Conservation (phyloP, 129 eudicot species). For the Flaveria linearis region DNA sequence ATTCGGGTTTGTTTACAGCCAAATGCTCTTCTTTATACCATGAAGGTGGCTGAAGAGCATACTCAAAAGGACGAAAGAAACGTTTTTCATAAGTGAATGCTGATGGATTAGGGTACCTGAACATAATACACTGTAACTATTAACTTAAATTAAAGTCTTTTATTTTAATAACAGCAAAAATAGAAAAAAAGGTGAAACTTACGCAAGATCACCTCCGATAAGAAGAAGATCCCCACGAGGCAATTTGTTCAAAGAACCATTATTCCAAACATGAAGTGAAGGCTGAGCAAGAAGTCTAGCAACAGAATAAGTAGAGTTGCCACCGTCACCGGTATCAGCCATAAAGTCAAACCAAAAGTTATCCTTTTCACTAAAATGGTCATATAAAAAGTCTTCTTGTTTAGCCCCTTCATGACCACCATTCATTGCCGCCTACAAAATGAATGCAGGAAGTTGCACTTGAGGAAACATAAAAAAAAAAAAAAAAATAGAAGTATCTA, state of each 20-base stretch:
- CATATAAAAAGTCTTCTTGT: constrained; percentile 69
- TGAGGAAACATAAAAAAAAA: not conserved
- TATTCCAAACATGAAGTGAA: constrained; percentile 41
- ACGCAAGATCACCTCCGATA: constrained; percentile 99
- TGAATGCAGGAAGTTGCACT: not conserved
- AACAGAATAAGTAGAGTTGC: constrained; percentile 82
- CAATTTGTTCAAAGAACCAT: constrained; percentile 43
- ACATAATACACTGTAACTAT: not conserved
- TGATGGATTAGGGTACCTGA: constrained; percentile 97
- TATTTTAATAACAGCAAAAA: not conserved
- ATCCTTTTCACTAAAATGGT: constrained; percentile 76
- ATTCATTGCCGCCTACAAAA: constrained; percentile 83
- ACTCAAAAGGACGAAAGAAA: constrained; percentile 87
- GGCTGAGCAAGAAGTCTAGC: constrained; percentile 96
- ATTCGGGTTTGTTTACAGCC: constrained; percentile 88
- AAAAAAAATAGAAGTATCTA: not conserved
- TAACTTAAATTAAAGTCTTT: not conserved
- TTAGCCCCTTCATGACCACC: constrained; percentile 63
- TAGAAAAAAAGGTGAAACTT: constrained; percentile 35
- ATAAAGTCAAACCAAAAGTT: constrained; percentile 97
- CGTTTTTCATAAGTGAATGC: constrained; percentile 84
- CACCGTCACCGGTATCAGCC: constrained; percentile 99
- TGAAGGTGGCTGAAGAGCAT: constrained; percentile 88
- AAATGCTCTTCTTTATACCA: constrained; percentile 92
- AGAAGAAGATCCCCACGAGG: constrained; percentile 92